A percentile compares a stretch with the other conserved stretches of the same genome.
Evolutionary conservation across 2,329 filamentous ascomycete genomes (phyloP).

Genomic region (Colletotrichum chrysophilum): DNA sequence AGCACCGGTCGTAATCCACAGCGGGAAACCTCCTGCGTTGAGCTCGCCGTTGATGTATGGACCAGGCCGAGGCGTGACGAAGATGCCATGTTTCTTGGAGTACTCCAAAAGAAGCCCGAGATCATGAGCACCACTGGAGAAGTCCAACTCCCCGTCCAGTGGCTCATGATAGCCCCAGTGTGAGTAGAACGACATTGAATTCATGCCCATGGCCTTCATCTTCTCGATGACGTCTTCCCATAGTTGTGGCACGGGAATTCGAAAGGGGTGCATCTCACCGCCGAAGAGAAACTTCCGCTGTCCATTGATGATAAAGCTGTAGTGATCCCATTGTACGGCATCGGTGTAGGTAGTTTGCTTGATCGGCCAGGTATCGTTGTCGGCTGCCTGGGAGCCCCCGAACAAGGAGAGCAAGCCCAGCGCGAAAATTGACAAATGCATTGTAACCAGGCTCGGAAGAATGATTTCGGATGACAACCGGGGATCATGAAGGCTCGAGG

Average conservation of each 20-base stretch:
- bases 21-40: conserved; percentile 74
- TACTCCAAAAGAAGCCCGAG: conserved; percentile 57
- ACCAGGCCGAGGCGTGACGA: conserved; percentile 68
- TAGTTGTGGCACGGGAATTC: neutral
- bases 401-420: neutral
- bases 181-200: neutral
- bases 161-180: neutral
- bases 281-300: neutral
- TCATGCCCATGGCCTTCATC: neutral
- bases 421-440: neutral
- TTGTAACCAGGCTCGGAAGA: neutral
- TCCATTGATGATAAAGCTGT: neutral
- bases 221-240: neutral
- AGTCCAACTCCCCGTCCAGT: neutral
- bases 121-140: neutral
- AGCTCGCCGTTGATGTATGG: conserved; percentile 75
- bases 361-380: neutral
- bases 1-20: conserved; percentile 56
- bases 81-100: conserved; percentile 69
- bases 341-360: neutral
- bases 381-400: no score
- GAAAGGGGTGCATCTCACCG: neutral
- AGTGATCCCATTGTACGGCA: neutral
- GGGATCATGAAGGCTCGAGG: neutral
- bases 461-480: neutral